These are phyloP conservation scores for Mitragyna speciosa DNA, from an alignment of 257 asterid species.

Conservation along the genomic window DNA sequence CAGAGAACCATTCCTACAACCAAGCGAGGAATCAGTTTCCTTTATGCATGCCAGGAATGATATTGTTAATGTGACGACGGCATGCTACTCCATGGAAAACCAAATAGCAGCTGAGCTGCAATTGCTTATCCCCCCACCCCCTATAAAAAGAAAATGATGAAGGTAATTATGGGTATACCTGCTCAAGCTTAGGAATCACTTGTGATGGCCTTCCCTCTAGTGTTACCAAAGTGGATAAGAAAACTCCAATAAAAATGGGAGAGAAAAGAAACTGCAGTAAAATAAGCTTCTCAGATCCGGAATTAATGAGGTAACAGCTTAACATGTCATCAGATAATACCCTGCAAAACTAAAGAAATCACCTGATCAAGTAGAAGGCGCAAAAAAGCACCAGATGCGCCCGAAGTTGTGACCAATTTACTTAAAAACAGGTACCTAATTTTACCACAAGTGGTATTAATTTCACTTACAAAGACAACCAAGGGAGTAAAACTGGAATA, in stretches of 20 bases:
- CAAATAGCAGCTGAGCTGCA: neutral
- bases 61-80: neutral
- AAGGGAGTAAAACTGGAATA: neutral
- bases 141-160: neutral
- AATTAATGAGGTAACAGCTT: neutral
- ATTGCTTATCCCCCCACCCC: neutral
- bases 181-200: conserved; percentile 78
- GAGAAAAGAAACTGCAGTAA: conserved; percentile 67
- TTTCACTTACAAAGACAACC: neutral
- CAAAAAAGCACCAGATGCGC: conserved; percentile 63
- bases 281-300: conserved; percentile 8
- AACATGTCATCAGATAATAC: neutral
- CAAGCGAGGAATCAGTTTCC: neutral
- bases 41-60: neutral
- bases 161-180: conserved; percentile 42
- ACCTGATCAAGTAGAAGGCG: conserved; percentile 92
- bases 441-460: conserved; percentile 1
- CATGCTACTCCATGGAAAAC: neutral
- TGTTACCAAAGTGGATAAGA: conserved; percentile 59
- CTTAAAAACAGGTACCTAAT: conserved; percentile 75
- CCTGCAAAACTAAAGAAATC: conserved; percentile 17
- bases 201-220: conserved; percentile 69
- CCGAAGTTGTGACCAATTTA: conserved; percentile 60
- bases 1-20: conserved; percentile 79
- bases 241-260: conserved; percentile 69